A percentile compares a stretch with the other conserved stretches of the same genome.
Conservation (phyloP, 2,329 filamentous ascomycete species). For the Pseudopithomyces chartarum region DNA sequence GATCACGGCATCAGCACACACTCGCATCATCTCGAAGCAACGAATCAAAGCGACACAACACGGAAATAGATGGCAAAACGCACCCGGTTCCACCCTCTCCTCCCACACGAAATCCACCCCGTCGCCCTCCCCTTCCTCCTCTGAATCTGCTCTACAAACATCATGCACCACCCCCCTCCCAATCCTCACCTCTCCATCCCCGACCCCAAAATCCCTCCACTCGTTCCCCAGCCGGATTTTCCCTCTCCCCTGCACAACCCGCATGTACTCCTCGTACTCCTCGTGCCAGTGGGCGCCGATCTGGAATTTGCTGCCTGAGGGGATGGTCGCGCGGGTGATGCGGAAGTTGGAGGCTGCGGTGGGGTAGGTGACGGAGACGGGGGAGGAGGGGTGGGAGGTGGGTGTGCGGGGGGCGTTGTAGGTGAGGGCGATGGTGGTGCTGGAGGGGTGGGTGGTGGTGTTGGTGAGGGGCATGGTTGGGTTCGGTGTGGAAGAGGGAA, state of each 20-base stretch:
- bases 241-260: slow-evolving; percentile 9
- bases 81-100: slow-evolving; percentile 14
- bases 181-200: slow-evolving; percentile 15
- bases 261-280: slow-evolving; percentile 15
- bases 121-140: slow-evolving; percentile 1
- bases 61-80: background rate
- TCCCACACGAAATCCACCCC: slow-evolving; percentile 12
- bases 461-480: slow-evolving; percentile 2
- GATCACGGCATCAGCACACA: too few relatives aligned
- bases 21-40: too few relatives aligned
- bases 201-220: slow-evolving; percentile 5
- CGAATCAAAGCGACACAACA: background rate
- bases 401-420: slow-evolving; percentile 2
- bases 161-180: slow-evolving; percentile 10
- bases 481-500: too few relatives aligned
- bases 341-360: slow-evolving; percentile 1
- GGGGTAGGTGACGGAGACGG: slow-evolving; percentile 10
- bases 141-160: slow-evolving; percentile 9
- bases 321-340: slow-evolving; percentile 5
- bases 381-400: background rate
- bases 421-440: background rate
- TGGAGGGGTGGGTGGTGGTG: background rate
- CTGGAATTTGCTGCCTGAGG: slow-evolving; percentile 13
- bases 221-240: slow-evolving; percentile 11
- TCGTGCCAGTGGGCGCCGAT: slow-evolving; percentile 17